Conservation (phyloP, 1,284 basidiomycete genomes). For the Malassezia globosa region DNA sequence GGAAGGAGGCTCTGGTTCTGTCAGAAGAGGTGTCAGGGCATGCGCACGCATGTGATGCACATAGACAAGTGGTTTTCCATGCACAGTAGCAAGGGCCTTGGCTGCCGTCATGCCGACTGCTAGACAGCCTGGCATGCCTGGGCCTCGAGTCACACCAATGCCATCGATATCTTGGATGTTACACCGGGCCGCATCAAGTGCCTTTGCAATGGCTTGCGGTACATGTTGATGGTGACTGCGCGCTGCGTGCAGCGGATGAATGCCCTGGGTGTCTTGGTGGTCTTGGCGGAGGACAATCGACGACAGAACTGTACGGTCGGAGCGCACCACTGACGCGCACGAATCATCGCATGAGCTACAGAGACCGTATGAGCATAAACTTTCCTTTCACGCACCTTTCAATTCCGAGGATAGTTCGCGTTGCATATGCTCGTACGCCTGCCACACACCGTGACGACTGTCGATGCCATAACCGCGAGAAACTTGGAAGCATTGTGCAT, state of each 20-base stretch:
- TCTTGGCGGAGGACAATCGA: slow-evolving; percentile 36
- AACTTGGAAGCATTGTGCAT: background rate
- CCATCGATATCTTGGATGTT: slow-evolving; percentile 26
- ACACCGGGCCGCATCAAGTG: slow-evolving; percentile 20
- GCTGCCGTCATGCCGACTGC: slow-evolving; percentile 31
- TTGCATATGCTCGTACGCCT: no score
- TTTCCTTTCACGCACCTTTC: slow-evolving; percentile 21
- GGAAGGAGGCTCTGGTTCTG: slow-evolving; percentile 20
- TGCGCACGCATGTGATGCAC: slow-evolving; percentile 43
- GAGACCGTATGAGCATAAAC: background rate
- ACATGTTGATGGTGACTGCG: slow-evolving; percentile 30
- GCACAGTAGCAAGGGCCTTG: slow-evolving; percentile 32
- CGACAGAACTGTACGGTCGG: slow-evolving; percentile 28
- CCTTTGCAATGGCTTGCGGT: slow-evolving; percentile 24
- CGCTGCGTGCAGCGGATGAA: slow-evolving; percentile 36
- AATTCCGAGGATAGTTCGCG: slow-evolving; percentile 32
- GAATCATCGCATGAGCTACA: slow-evolving; percentile 46
- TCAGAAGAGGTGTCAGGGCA: slow-evolving; percentile 27
- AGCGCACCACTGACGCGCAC: slow-evolving; percentile 34
- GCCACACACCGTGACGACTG: background rate
- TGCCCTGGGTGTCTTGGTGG: slow-evolving; percentile 33
- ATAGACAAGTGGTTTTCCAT: slow-evolving; percentile 33
- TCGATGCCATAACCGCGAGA: background rate
- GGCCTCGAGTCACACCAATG: slow-evolving; percentile 42
- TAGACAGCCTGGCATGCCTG: slow-evolving; percentile 40